Conservation (phyloP, 805 yeast genomes). For the Hanseniaspora valbyensis region DNA sequence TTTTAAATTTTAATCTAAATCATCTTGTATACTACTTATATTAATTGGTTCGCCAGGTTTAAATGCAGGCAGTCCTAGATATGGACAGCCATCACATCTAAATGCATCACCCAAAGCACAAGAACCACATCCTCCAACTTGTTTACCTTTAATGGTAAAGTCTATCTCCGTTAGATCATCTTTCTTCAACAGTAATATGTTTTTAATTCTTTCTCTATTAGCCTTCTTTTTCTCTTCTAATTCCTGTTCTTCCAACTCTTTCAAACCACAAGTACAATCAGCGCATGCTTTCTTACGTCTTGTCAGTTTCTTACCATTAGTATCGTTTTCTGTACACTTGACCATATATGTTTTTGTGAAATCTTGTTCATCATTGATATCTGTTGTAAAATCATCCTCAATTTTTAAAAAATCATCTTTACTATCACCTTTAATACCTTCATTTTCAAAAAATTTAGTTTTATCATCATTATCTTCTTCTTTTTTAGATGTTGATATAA, state of each 20-base stretch:
- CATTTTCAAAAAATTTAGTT: neutral
- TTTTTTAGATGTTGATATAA: too few species aligned
- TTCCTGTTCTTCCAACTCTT: constrained; percentile 69
- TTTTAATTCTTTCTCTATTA: constrained; percentile 32
- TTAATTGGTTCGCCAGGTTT: constrained; percentile 90
- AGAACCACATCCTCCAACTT: constrained; percentile 91
- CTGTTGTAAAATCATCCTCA: too few species aligned
- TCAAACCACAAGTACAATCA: constrained; percentile 95
- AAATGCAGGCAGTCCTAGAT: constrained; percentile 92
- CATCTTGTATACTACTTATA: constrained; percentile 66
- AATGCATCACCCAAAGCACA: constrained; percentile 97
- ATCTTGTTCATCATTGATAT: constrained; percentile 15
- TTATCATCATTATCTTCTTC: neutral
- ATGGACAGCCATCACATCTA: constrained; percentile 97
- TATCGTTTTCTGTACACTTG: constrained; percentile 24
- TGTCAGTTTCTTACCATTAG: constrained; percentile 26
- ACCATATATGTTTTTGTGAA: constrained; percentile 14
- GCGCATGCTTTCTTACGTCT: constrained; percentile 77
- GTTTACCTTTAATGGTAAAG: constrained; percentile 88
- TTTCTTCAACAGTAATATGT: constrained; percentile 40
- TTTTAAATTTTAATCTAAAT: constrained; percentile 35
- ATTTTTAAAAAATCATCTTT: constrained; percentile 19
- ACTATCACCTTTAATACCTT: neutral
- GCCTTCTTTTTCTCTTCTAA: constrained; percentile 31
- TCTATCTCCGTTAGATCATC: constrained; percentile 83